A percentile compares a stretch with the other conserved stretches of the same genome.
Conservation (phyloP, 495 filamentous ascomycete genomes). For the Tuber borchii region DNA sequence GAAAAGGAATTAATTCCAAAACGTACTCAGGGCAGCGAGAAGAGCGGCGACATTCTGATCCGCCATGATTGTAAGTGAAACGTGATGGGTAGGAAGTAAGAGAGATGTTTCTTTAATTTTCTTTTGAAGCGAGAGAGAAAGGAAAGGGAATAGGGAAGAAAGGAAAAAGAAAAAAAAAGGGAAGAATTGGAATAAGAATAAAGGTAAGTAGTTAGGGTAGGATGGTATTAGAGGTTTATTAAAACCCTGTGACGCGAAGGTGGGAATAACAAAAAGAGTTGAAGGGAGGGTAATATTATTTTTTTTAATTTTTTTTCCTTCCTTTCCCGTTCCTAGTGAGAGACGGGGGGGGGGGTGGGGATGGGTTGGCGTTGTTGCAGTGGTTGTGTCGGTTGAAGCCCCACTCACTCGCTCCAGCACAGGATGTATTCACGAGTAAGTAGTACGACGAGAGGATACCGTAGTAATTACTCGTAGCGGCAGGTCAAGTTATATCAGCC, state of each 20-base stretch:
- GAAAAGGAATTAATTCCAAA: neutral
- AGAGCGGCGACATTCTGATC: slow-evolving; percentile 42
- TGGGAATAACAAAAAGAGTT: neutral
- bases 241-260: neutral
- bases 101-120: neutral
- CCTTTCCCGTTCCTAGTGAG: neutral
- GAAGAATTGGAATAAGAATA: slow-evolving; percentile 6
- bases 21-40: slow-evolving; percentile 39
- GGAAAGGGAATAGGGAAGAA: slow-evolving; percentile 15
- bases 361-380: slow-evolving; percentile 1
- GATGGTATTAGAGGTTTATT: slow-evolving; percentile 1
- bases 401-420: neutral
- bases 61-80: slow-evolving; percentile 29
- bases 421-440: slow-evolving; percentile 2
- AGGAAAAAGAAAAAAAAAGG: slow-evolving; percentile 8
- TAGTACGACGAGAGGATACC: neutral
- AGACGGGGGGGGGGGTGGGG: neutral
- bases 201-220: slow-evolving; percentile 5
- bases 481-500: neutral
- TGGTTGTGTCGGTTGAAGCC: neutral
- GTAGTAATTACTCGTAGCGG: neutral
- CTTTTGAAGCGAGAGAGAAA: neutral
- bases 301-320: neutral
- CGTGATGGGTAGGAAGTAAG: slow-evolving; percentile 1
- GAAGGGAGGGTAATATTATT: neutral